Evolutionary conservation across 1,284 basidiomycete species (phyloP).

Genomic region (Cryptococcus wingfieldii): DNA sequence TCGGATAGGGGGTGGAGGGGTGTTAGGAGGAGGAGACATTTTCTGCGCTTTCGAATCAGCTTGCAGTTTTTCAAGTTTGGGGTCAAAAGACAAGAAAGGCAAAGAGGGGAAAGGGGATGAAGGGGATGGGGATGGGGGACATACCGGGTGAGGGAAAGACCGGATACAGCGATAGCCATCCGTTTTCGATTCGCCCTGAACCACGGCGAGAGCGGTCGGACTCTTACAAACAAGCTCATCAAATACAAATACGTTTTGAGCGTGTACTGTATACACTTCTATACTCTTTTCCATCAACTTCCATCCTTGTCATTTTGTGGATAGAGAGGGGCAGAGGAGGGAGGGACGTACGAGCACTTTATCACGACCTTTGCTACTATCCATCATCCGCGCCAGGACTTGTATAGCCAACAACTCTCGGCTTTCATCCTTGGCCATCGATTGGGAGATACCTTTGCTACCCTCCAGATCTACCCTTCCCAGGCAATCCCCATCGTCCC

Average conservation of each 20-base stretch:
- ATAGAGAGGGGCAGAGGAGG: background rate
- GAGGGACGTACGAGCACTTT: constrained; percentile 39
- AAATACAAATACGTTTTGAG: constrained; percentile 43
- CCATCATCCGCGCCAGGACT: constrained; percentile 37
- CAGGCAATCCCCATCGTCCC: background rate
- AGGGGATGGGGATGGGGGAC: background rate
- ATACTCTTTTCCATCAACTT: background rate
- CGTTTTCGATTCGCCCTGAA: constrained; percentile 36
- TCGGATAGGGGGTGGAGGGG: constrained; percentile 40
- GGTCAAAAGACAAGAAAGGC: background rate
- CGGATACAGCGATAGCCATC: constrained; percentile 24
- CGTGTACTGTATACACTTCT: constrained; percentile 46
- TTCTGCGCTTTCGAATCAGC: constrained; percentile 17
- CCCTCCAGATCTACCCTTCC: background rate
- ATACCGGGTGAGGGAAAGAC: constrained; percentile 32
- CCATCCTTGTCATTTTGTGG: background rate
- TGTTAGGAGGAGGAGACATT: constrained; percentile 44
- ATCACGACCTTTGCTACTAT: constrained; percentile 42
- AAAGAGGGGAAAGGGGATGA: too few species aligned
- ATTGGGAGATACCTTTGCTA: background rate
- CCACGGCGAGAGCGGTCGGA: constrained; percentile 35
- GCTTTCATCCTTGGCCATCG: background rate
- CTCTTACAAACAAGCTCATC: constrained; percentile 29
- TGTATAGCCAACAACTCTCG: constrained; percentile 19
- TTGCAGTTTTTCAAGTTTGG: background rate